Percentiles rank a stretch among this genome's conserved stretches.
These are phyloP conservation scores for Pueraria montana DNA, from an alignment of 306 rosid species.

Conservation along the genomic window DNA sequence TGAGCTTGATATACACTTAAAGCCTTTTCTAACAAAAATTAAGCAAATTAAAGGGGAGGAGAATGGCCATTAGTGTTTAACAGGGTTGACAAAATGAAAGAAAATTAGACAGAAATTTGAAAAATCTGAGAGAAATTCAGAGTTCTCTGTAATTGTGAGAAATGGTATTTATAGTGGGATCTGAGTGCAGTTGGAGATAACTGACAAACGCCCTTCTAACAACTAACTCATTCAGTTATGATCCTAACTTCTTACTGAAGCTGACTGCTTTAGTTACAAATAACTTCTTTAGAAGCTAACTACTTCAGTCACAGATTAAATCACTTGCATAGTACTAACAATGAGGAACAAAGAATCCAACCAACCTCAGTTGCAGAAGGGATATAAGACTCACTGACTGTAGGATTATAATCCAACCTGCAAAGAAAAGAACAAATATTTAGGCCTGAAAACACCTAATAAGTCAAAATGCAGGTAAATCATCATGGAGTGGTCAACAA, in stretches of 20 bases:
- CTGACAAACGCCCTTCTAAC: background rate
- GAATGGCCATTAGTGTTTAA: background rate
- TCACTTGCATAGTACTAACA: background rate
- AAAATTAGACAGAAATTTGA: background rate
- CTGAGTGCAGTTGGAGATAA: background rate
- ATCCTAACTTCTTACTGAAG: constrained; percentile 2
- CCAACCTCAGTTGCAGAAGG: constrained; percentile 62
- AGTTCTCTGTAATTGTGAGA: background rate
- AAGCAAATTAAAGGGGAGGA: constrained; percentile 7
- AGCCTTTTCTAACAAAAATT: background rate
- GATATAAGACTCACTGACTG: constrained; percentile 47
- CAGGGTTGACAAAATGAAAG: background rate
- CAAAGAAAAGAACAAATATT: constrained; percentile 50
- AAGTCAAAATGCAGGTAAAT: constrained; percentile 7
- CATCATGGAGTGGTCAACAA: constrained; percentile 24
- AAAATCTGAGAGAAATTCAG: background rate
- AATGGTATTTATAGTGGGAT: background rate
- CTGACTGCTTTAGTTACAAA: background rate
- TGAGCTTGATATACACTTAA: constrained; percentile 16
- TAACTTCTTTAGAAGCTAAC: constrained; percentile 16
- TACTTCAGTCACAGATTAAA: background rate
- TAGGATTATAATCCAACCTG: constrained; percentile 63
- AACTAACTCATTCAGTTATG: background rate
- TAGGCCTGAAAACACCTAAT: constrained; percentile 18
- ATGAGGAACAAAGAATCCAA: constrained; percentile 28